A percentile compares a stretch with the other conserved stretches of the same genome.
phyloP scores from a whole-genome alignment of 805 yeast genomes.

The Monosporozyma yasuniensis region DNA sequence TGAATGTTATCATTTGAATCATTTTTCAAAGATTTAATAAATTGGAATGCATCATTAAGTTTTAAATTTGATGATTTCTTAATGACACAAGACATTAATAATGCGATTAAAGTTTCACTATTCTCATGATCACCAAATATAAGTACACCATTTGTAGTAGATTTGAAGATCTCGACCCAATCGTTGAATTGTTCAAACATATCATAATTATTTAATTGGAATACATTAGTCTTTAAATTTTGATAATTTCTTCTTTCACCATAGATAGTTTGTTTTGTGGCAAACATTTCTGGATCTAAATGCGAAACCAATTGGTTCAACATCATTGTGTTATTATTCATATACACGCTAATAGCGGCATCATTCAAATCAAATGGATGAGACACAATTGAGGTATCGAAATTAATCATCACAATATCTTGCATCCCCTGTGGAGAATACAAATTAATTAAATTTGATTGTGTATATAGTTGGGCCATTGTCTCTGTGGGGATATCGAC shows the following conservation, averaged over 20 bases:
- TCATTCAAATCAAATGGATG: background rate
- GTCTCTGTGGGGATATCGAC: constrained; percentile 29
- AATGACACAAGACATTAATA: constrained; percentile 21
- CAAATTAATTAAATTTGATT: background rate
- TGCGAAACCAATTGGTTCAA: background rate
- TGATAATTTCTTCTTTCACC: constrained; percentile 6
- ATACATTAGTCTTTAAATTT: constrained; percentile 8
- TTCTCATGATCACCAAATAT: constrained; percentile 22
- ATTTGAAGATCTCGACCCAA: constrained; percentile 20
- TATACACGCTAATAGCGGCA: background rate
- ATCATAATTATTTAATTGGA: constrained; percentile 12
- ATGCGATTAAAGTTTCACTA: constrained; percentile 20
- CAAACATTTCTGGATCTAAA: constrained; percentile 2
- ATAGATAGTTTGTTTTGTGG: constrained; percentile 1
- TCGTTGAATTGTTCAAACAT: constrained; percentile 24
- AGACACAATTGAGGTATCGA: constrained; percentile 21
- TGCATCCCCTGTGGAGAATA: constrained; percentile 13
- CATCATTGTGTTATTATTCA: constrained; percentile 4
- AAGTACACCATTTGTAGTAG: constrained; percentile 15
- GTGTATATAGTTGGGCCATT: constrained; percentile 21
- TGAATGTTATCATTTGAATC: constrained; percentile 5
- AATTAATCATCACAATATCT: constrained; percentile 30
- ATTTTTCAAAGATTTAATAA: constrained; percentile 20
- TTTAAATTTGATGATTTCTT: constrained; percentile 17
- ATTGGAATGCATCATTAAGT: constrained; percentile 23